Percentiles rank a stretch among this genome's conserved stretches.
These are phyloP conservation scores for Periconia digitata DNA, from an alignment of 2,329 filamentous ascomycete genomes.

Conservation along the genomic window DNA sequence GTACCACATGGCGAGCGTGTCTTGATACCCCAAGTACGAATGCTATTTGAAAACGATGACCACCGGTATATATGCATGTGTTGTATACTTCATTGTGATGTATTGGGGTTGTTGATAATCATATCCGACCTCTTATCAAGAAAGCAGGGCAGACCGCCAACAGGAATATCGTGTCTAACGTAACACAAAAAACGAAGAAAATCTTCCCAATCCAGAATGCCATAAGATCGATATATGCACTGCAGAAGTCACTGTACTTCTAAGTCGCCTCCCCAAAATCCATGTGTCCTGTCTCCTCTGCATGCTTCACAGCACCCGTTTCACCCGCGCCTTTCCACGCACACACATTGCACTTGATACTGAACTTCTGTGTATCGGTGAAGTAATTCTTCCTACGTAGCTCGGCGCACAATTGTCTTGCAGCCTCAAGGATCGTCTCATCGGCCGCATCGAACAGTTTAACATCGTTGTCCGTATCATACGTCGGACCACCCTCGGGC, in stretches of 20 bases:
- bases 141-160: no score
- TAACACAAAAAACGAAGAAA: no score
- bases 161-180: no score
- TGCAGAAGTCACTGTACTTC: neutral
- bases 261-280: constrained; percentile 38
- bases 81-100: no score
- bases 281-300: constrained; percentile 55
- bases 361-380: constrained; percentile 81
- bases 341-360: constrained; percentile 75
- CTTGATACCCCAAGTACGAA: no score
- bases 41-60: no score
- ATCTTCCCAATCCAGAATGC: no score
- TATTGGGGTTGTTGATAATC: no score
- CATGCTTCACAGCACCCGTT: constrained; percentile 63
- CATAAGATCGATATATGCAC: neutral
- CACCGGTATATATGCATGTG: no score
- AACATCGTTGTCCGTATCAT: constrained; percentile 75
- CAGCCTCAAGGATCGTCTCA: constrained; percentile 59
- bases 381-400: constrained; percentile 78
- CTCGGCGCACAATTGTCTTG: constrained; percentile 56
- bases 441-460: constrained; percentile 68
- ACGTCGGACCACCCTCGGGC: constrained; percentile 56
- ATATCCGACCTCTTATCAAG: no score
- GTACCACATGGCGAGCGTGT: no score
- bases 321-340: constrained; percentile 69